Base-by-base conservation (phyloP, 176 grass and related monocot genomes). In the Poa pratensis region DNA sequence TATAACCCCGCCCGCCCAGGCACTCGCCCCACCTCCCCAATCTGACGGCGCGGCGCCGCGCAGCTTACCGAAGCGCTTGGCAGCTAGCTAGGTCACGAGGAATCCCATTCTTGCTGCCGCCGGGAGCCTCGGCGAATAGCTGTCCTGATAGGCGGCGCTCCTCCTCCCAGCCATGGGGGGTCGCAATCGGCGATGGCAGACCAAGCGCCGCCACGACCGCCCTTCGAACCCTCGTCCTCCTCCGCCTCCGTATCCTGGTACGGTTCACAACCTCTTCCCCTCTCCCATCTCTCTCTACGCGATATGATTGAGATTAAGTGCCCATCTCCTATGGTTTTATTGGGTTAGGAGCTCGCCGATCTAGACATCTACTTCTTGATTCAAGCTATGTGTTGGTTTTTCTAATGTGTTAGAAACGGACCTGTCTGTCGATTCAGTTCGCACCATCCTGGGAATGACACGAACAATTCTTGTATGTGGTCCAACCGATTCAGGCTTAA, bases 171-270 rank as follows among this genome's bases (percentile, higher is more conserved):
- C 78, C 24, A 80, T 80, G 78, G 59, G 77, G 23, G 40, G 39
- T 3, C 58, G 58, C 39, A 79, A 64, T 46, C 58, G 58, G 16
- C 40, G 57, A 19, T 63, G 77, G 57, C 77, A 28, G 37, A 9
- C 77, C 23, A 79, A 19, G 23, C 24, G 77, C 77, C 60, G 32
- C 42, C 6, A 28, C 17, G 78, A 65, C 78, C 23, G 26, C 78
- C 32, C 78, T 28, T 45, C 17, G 40, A 62, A 65, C 77, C 61
- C 26, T 27, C 79, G 53, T 45, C 63, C 32, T 20, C 78, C n/a
- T 55, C 30, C 19, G 54, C 79, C 79, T 18, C 40, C 39, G 16
- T 68, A 54, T 82, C 18, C 42, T 35, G 88, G 83, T 87, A 87
- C 69, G 69, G 58, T 19, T 18, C 24, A 7, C 55, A 19, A 45